Evolutionary conservation across 2,329 filamentous ascomycete genomes (phyloP), one percentile per base, ranked within the genome.

Genomic region (Nemania abortiva): DNA sequence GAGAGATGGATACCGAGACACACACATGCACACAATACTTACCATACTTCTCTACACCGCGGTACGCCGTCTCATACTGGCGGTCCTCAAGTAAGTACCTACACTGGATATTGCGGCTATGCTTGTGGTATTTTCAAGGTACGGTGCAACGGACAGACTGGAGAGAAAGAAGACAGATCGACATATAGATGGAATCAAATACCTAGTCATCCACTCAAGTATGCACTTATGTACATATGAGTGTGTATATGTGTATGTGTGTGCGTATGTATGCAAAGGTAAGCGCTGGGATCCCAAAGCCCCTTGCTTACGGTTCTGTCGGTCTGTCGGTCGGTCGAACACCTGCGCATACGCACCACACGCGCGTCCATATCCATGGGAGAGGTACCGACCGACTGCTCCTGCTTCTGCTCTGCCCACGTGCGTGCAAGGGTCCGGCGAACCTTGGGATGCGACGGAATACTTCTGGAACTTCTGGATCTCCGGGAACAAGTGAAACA

Each of bases 401-500:
- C 50, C 50, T n/a, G n/a, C n/a, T n/a, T n/a, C n/a, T n/a, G 15
- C 50, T 31, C 50, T 29, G 47, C 50, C 39, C 58, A 50, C 58
- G 53, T 65, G 58, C 57, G 49, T 58, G 58, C 60, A 59, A 59
- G 62, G 62, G 45, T 39, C 7, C 27, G 10, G 31, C n/a, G n/a
- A 45, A 42, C 39, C 72, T 66, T 54, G n/a, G 68, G 56, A 65
- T 74, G 70, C 67, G 60, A 71, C 67, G 57, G 73, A 76, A 76
- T 29, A 22, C 59, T 76, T 76, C 74, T 70, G 74, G 74, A 76
- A 76, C 9, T 47, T n/a, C 18, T n/a, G 42, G 4, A 47, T 6
- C 15, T 13, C n/a, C 42, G 15, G 18, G 7, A 47, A 47, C 10
- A 52, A 37, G 22, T 27, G 39, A 39, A 54, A 54, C n/a, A 63